Evolutionary conservation across 2,329 filamentous ascomycete genomes (phyloP).

Genomic region (Rutstroemia sp.): DNA sequence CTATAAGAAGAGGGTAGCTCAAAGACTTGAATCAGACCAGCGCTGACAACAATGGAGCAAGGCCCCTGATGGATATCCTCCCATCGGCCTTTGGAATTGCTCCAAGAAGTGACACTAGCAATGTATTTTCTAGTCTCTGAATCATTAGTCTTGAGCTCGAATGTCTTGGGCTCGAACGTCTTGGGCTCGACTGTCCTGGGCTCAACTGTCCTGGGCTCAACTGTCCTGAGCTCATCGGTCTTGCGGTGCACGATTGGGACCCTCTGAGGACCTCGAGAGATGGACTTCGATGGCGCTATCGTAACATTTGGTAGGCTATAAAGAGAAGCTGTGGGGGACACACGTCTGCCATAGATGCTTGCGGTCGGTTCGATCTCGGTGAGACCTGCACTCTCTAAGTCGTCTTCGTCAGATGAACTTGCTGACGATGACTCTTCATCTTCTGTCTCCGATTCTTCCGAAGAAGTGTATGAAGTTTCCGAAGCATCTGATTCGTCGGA

Average conservation of each 20-base stretch:
- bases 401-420: slow-evolving; percentile 5
- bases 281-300: slow-evolving; percentile 72
- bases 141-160: slow-evolving; percentile 34
- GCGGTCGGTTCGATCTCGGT: slow-evolving; percentile 3
- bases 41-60: slow-evolving; percentile 48
- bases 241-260: slow-evolving; percentile 36
- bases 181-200: slow-evolving; percentile 38
- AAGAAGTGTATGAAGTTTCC: slow-evolving; percentile 69
- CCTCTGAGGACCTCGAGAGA: slow-evolving; percentile 49
- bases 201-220: slow-evolving; percentile 27
- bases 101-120: slow-evolving; percentile 55
- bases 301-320: slow-evolving; percentile 34
- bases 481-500: slow-evolving; percentile 59
- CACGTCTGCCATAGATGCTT: slow-evolving; percentile 8
- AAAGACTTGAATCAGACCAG: slow-evolving; percentile 53
- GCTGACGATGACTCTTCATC: slow-evolving; percentile 7
- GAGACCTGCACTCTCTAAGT: slow-evolving; percentile 8
- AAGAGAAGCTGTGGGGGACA: slow-evolving; percentile 7
- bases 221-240: slow-evolving; percentile 35
- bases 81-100: slow-evolving; percentile 51
- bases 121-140: slow-evolving; percentile 37
- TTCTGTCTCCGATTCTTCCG: slow-evolving; percentile 11
- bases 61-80: slow-evolving; percentile 46
- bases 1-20: slow-evolving; percentile 32
- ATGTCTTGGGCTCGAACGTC: slow-evolving; percentile 34